Percentiles rank a stretch among this genome's conserved stretches.
Conservation (phyloP, 2,329 filamentous ascomycete species). For the Aspergillus luchuensis region DNA sequence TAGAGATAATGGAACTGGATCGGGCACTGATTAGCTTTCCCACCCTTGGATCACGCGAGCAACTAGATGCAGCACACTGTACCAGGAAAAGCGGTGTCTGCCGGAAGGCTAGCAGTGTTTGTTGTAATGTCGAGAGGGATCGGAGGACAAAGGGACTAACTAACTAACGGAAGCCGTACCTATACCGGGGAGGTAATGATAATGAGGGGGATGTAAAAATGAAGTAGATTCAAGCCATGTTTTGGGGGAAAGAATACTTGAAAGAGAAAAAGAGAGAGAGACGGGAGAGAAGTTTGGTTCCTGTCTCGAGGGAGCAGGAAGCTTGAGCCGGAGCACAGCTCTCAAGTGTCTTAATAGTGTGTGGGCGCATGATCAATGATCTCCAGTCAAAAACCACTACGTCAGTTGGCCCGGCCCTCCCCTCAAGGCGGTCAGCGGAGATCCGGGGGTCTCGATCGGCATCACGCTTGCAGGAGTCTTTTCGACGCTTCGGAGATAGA, state of each 20-base stretch:
- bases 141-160: neutral
- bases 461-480: no score
- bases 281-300: neutral
- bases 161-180: neutral
- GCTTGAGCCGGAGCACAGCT: conserved; percentile 1
- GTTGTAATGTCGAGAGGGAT: neutral
- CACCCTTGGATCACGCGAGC: conserved; percentile 10
- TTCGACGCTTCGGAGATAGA: no score
- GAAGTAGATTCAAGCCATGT: conserved; percentile 6
- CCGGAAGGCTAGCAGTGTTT: neutral
- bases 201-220: conserved; percentile 7
- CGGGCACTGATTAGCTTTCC: conserved; percentile 7
- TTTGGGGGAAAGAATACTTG: neutral
- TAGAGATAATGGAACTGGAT: neutral
- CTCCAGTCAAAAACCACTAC: neutral
- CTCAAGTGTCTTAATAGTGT: neutral
- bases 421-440: conserved; percentile 16
- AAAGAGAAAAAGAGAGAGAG: neutral
- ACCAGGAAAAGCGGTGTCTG: conserved; percentile 14
- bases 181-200: neutral
- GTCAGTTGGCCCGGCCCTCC: neutral
- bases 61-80: neutral
- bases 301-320: neutral
- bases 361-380: neutral
- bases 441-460: conserved; percentile 10